Conservation (phyloP, 208 protist genomes). For the Leishmania tarentolae region DNA sequence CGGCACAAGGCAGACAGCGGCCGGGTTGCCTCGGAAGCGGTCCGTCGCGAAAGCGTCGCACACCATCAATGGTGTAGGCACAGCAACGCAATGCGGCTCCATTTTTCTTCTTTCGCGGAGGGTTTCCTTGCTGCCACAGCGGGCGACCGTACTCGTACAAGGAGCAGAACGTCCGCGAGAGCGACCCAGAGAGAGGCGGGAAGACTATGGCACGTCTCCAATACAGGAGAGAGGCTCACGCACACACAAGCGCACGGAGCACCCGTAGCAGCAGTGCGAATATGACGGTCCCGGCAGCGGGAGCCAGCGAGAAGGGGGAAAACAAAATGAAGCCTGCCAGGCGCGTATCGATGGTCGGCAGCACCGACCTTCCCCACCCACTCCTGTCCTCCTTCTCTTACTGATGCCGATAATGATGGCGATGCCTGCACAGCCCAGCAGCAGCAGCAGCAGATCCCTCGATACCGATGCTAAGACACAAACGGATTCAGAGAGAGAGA, state of each 20-base stretch:
- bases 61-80: constrained; percentile 56
- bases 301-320: constrained; percentile 2
- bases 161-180: constrained; percentile 5
- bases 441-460: no score
- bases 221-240: neutral
- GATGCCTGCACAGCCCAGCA: no score
- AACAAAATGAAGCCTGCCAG: constrained; percentile 6
- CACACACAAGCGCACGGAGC: neutral
- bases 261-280: neutral
- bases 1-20: constrained; percentile 62
- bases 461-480: no score
- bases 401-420: no score
- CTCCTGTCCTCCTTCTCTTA: no score
- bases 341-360: neutral
- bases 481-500: neutral
- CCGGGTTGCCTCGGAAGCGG: constrained; percentile 70
- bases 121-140: constrained; percentile 7
- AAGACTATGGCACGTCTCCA: no score
- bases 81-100: constrained; percentile 21
- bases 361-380: neutral
- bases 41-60: constrained; percentile 68
- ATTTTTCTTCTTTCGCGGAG: neutral
- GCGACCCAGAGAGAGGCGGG: neutral
- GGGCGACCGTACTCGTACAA: neutral
- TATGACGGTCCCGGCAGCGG: neutral